Base-by-base conservation (phyloP, 1,139 yeast genomes). In the Meyerozyma guilliermondii region DNA sequence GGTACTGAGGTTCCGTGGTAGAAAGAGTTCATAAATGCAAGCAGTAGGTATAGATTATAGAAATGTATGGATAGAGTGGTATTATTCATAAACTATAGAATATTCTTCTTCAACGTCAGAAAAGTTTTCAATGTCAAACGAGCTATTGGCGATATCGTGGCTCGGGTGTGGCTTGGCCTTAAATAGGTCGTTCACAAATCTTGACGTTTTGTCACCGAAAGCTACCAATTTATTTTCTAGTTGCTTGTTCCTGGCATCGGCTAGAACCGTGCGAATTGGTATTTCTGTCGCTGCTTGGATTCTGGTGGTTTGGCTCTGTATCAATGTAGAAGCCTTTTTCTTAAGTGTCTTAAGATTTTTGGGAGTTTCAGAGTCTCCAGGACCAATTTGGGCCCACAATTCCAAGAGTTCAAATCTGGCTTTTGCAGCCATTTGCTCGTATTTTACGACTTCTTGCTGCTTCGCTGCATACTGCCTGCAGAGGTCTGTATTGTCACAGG, bases 1-100 rank as follows among this genome's bases (percentile, higher is more conserved):
- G 55, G 55, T 20, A 16, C 39, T 6, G 49, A 43, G 24, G 3
- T 45, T 10, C 42, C 45, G 5, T 46, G 39, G 44, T 46, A 30
- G 40, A 20, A 2, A 4, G 22, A 20, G 7, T 20, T 20, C 22
- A 20, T 20, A 5, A 20, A 20, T n/a, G n/a, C n/a, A n/a, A n/a
- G n/a, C n/a, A n/a, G n/a, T n/a, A n/a, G n/a, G n/a, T n/a, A n/a
- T n/a, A n/a, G n/a, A n/a, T n/a, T n/a, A n/a, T n/a, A n/a, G n/a
- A n/a, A n/a, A n/a, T n/a, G n/a, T n/a, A n/a, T n/a, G n/a, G n/a
- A n/a, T n/a, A n/a, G n/a, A n/a, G n/a, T n/a, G n/a, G n/a, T n/a
- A n/a, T n/a, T n/a, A 20, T 20, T 20, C 22, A 20, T 20, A 5
- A 20, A 20, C 22, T 4, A 20, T 20, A 5, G 22, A 20, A 4